A percentile compares a stretch with the other conserved stretches of the same genome.
These are phyloP conservation scores for Chlorella sp. DNA, from an alignment of 139 green algal genomes.

Conservation along the genomic window DNA sequence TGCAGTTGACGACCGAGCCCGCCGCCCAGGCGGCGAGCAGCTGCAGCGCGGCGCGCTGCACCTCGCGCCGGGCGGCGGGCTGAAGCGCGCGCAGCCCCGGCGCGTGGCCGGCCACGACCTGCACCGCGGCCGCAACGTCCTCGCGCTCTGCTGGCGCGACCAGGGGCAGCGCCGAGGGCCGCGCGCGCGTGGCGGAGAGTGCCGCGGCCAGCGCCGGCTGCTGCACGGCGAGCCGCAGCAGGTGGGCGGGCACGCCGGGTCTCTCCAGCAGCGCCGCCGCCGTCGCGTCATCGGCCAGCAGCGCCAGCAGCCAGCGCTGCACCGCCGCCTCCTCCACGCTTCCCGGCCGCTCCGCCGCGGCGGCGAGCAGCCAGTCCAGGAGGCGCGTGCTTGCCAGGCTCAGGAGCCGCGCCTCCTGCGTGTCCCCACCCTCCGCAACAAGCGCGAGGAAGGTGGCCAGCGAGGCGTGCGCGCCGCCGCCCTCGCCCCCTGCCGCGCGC, in stretches of 20 bases:
- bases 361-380: too few relatives aligned
- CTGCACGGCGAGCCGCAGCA: conserved; percentile 3
- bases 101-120: background rate
- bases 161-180: too few relatives aligned
- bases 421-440: too few relatives aligned
- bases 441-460: too few relatives aligned
- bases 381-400: too few relatives aligned
- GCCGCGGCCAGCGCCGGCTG: background rate
- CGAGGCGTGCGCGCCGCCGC: too few relatives aligned
- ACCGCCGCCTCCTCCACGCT: background rate
- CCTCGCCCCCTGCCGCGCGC: too few relatives aligned
- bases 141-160: too few relatives aligned
- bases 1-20: conserved; percentile 39
- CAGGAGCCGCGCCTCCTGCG: too few relatives aligned
- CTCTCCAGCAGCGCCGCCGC: conserved; percentile 15
- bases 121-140: background rate
- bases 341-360: too few relatives aligned
- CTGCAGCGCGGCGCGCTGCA: conserved; percentile 24
- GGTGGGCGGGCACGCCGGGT: background rate
- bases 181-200: too few relatives aligned
- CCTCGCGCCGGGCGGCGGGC: background rate
- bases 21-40: conserved; percentile 47
- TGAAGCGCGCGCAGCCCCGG: background rate
- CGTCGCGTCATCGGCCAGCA: conserved; percentile 8
- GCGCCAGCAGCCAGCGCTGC: background rate